Base-by-base conservation (phyloP, 176 grass and related monocot genomes). In the Carex parvula region DNA sequence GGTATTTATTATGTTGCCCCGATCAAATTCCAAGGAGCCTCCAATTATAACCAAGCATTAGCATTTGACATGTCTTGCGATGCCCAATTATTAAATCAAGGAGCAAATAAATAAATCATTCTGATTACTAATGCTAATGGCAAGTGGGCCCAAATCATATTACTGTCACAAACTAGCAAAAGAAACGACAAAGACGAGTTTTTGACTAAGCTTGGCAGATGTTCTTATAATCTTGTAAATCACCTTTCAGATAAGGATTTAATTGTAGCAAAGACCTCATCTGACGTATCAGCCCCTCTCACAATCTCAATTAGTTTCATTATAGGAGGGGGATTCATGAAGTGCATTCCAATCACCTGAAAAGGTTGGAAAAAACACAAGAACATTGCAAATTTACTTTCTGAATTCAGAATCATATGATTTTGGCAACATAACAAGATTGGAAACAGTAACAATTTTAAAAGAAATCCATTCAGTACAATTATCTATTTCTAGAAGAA, bases 281-380 rank as follows among this genome's bases (percentile, higher is more conserved):
- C 91, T 81, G 93, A 95, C 18, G 93, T 95, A 86, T 94, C 93
- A 61, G 96, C 93, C 70, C 93, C 93, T 85, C 86, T 89, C 69
- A 99, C 89, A 44, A 99, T 99, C 90, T 95, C 96, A 79, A 99
- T 85, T 90, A 95, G 18, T 83, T 94, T 95, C 96, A 99, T 99
- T 81, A 99, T 87, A 15, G 93, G 93, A 60, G 96, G 96, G 65
- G 96, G 96, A 86, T 99, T 99, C 70, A 95, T 92, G 42, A 99
- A 99, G 77, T 95, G 96, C 93, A 99, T 91, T 26, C 93, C 96
- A 41, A 99, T 92, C 70, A 94, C 96, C 96, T 99, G 83, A 78
- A 84, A 29, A 61, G 83, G 20, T 32, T 53, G 20, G 12, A 9
- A 5, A 65, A 77, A 67, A 54, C 21, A 18, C 2, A 54, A 67